A percentile compares a stretch with the other conserved stretches of the same genome.
These are phyloP conservation scores for Ampelocalamus luodianensis DNA, from an alignment of 176 grass and related monocot species.

Conservation along the genomic window DNA sequence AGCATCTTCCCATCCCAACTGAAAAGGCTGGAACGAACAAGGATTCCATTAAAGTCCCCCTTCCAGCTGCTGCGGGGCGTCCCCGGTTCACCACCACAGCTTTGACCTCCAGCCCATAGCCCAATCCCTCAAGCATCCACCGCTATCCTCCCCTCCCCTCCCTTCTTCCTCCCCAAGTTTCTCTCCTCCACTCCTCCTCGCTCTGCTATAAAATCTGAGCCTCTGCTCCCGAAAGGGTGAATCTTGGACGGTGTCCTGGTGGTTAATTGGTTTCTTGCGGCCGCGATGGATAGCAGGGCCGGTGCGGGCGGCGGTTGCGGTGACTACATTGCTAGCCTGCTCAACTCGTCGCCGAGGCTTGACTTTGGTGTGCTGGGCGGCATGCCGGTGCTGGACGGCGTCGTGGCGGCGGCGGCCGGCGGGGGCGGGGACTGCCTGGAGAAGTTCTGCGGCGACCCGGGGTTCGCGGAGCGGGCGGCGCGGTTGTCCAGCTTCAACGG, in stretches of 20 bases:
- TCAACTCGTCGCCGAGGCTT: constrained; percentile 53
- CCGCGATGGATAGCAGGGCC: constrained; percentile 47
- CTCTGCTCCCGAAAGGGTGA: constrained; percentile 15
- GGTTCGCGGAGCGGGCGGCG: constrained; percentile 72
- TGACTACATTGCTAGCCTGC: constrained; percentile 63
- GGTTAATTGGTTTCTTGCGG: not conserved
- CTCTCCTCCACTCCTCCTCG: not conserved
- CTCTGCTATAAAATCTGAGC: constrained; percentile 38
- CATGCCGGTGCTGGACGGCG: constrained; percentile 31
- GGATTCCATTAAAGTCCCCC: constrained; percentile 31
- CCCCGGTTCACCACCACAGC: constrained; percentile 34
- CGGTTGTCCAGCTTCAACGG: constrained; percentile 70
- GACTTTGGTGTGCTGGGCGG: constrained; percentile 46
- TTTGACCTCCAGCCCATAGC: constrained; percentile 52
- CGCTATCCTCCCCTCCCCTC: not conserved
- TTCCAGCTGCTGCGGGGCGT: constrained; percentile 60
- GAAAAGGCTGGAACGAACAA: constrained; percentile 30
- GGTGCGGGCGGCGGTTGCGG: not conserved
- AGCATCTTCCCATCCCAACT: constrained; percentile 20
- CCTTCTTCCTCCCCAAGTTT: not conserved
- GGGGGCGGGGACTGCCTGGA: constrained; percentile 55
- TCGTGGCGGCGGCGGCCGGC: not conserved
- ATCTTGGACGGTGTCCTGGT: constrained; percentile 32
- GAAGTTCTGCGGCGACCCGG: constrained; percentile 56
- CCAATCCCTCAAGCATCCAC: constrained; percentile 40